Conservation (phyloP, 257 asterid species). For the Jaltomata sinuosa region DNA sequence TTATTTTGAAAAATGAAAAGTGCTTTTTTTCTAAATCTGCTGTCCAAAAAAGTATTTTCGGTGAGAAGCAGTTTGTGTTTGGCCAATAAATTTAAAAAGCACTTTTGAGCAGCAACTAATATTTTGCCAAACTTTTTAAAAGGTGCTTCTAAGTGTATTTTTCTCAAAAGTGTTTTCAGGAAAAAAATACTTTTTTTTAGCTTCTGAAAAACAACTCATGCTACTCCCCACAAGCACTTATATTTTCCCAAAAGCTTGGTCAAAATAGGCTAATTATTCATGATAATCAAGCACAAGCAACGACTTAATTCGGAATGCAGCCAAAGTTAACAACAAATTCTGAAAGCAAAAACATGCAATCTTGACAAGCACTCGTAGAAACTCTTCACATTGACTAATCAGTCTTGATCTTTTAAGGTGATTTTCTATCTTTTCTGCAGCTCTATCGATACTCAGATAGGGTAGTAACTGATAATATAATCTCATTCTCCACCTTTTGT, state of each 20-base stretch:
- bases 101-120: not conserved
- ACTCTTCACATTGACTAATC: not conserved
- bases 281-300: not conserved
- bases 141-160: too few species aligned
- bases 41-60: not conserved
- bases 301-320: not conserved
- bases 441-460: not conserved
- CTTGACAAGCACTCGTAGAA: not conserved
- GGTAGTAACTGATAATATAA: not conserved
- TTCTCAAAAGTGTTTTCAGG: too few species aligned
- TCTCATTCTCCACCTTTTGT: not conserved
- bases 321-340: not conserved
- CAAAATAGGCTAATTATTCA: not conserved
- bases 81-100: not conserved
- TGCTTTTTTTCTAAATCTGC: not conserved
- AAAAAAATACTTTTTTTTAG: not conserved
- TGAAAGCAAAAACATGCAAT: not conserved
- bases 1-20: not conserved
- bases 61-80: not conserved
- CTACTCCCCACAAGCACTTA: not conserved
- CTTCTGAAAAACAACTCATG: not conserved
- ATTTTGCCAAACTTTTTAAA: too few species aligned
- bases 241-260: not conserved
- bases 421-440: not conserved
- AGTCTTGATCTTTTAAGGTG: not conserved